phyloP scores from a whole-genome alignment of 805 yeast species.

The Grigorovia jiainica region DNA sequence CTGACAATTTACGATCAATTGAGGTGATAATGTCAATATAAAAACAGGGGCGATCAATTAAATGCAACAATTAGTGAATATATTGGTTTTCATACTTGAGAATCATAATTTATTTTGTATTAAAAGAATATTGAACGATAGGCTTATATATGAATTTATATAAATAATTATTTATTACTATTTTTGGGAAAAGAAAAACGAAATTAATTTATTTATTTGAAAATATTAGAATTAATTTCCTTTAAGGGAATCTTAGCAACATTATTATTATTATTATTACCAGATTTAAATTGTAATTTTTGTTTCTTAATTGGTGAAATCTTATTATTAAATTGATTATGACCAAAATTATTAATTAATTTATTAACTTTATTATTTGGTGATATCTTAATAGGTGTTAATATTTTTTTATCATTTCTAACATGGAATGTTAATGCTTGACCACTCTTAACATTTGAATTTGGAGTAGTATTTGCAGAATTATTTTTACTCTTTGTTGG shows the following conservation, averaged over 20 bases:
- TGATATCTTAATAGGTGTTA: constrained; percentile 25
- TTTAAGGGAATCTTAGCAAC: constrained; percentile 12
- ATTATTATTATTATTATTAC: neutral
- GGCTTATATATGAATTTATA: no score
- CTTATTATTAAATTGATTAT: neutral
- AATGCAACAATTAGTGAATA: no score
- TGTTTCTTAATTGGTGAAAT: constrained; percentile 1
- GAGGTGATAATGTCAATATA: no score
- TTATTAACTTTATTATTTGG: constrained; percentile 28
- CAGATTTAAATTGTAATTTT: constrained; percentile 12
- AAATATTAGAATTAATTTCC: constrained; percentile 15
- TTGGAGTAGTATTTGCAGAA: constrained; percentile 3
- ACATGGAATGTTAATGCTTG: constrained; percentile 28
- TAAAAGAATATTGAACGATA: neutral
- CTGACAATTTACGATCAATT: no score
- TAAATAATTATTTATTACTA: no score
- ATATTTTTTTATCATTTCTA: constrained; percentile 21
- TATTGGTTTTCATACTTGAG: no score
- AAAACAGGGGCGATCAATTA: no score
- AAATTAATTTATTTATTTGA: constrained; percentile 1
- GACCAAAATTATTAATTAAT: constrained; percentile 19
- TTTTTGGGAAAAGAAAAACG: no score
- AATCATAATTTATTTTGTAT: no score
- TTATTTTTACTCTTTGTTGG: constrained; percentile 4
- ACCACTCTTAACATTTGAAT: constrained; percentile 12